A percentile compares a stretch with the other conserved stretches of the same genome.
Evolutionary conservation across 73 alveolate genomes (phyloP).

Genomic region (Stentor coeruleus): DNA sequence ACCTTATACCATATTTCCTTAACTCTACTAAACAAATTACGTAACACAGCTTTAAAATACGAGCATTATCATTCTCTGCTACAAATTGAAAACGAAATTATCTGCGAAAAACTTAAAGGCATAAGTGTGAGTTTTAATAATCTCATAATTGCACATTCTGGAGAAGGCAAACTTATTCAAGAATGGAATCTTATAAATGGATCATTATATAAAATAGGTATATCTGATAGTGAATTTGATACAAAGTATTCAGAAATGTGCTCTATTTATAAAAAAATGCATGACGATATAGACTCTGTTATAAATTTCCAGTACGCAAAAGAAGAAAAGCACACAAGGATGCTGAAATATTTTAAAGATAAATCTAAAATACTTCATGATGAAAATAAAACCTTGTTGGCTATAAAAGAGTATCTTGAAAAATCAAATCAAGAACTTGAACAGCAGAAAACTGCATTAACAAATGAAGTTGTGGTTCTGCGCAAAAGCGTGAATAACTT

Average conservation of each 20-base stretch:
- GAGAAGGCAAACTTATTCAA: neutral
- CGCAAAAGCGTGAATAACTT: slow-evolving; percentile 25
- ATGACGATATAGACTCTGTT: neutral
- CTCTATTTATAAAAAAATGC: neutral
- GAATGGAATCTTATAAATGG: neutral
- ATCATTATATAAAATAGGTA: neutral
- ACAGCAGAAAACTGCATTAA: slow-evolving; percentile 39
- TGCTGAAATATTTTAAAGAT: slow-evolving; percentile 28
- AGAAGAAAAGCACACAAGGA: neutral
- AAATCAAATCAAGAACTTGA: slow-evolving; percentile 36
- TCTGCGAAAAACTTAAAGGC: slow-evolving; percentile 47
- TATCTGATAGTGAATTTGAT: neutral
- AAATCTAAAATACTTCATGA: slow-evolving; percentile 18
- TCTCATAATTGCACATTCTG: neutral
- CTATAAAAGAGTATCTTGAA: slow-evolving; percentile 37
- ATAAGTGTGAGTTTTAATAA: slow-evolving; percentile 6
- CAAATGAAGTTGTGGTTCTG: slow-evolving; percentile 38
- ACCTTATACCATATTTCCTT: neutral
- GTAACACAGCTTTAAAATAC: neutral
- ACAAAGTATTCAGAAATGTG: neutral
- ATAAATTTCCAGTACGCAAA: neutral
- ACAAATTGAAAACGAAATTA: slow-evolving; percentile 54
- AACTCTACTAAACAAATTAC: neutral
- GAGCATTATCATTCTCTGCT: slow-evolving; percentile 29
- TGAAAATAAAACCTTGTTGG: slow-evolving; percentile 36